Percentiles rank a stretch among this genome's conserved stretches.
phyloP scores from a whole-genome alignment of 768 basidiomycete species.

The Roridomyces roridus region DNA sequence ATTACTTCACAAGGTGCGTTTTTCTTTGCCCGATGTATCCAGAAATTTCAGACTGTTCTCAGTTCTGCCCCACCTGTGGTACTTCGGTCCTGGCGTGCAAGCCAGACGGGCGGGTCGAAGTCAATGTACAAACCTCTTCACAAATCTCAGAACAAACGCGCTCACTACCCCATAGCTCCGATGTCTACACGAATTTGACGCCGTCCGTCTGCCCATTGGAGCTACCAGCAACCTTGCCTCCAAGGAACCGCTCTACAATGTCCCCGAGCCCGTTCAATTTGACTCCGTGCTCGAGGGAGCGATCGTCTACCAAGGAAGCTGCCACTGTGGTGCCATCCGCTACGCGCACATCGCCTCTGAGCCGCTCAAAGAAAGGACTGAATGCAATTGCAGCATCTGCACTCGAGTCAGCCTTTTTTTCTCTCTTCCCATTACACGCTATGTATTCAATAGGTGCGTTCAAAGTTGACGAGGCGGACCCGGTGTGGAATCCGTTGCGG shows the following conservation, averaged over 20 bases:
- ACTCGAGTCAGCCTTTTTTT: background rate
- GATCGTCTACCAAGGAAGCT: constrained; percentile 12
- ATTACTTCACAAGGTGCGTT: constrained; percentile 11
- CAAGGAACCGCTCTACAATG: constrained; percentile 1
- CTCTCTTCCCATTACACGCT: no score
- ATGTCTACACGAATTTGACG: constrained; percentile 1
- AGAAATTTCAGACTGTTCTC: background rate
- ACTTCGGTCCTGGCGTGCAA: constrained; percentile 8
- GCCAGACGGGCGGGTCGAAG: background rate
- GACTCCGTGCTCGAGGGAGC: background rate
- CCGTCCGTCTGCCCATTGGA: background rate
- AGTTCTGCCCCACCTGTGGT: constrained; percentile 19
- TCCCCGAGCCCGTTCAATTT: background rate
- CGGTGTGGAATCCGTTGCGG: no score
- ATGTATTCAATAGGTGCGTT: no score
- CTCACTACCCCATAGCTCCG: constrained; percentile 1
- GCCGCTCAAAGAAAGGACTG: background rate
- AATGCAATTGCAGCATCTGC: background rate
- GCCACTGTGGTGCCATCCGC: constrained; percentile 16
- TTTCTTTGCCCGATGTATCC: background rate
- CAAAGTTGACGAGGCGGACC: no score
- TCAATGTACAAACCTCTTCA: constrained; percentile 3
- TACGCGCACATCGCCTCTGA: background rate
- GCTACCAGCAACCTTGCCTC: background rate
- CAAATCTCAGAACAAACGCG: background rate